phyloP scores from a whole-genome alignment of 2,329 filamentous ascomycete genomes.

The Coniochaeta sp. region DNA sequence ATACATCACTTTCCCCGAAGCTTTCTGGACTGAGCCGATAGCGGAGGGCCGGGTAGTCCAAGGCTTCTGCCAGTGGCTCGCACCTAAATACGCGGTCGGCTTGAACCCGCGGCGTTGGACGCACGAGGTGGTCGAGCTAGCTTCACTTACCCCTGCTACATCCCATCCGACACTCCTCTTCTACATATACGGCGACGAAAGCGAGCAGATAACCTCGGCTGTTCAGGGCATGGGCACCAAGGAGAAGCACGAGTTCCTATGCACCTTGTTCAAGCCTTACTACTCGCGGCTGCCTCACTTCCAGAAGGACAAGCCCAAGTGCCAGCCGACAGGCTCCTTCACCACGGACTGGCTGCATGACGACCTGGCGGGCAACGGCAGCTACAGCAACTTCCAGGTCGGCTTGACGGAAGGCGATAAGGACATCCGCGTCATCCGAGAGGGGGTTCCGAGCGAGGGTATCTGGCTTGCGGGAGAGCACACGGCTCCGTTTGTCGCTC shows the following conservation, averaged over 20 bases:
- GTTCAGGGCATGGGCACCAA: slow-evolving; percentile 33
- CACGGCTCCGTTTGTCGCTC: slow-evolving; percentile 79
- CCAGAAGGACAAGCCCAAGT: slow-evolving; percentile 41
- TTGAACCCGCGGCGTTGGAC: slow-evolving; percentile 62
- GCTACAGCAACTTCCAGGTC: slow-evolving; percentile 79
- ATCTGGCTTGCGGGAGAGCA: slow-evolving; percentile 89
- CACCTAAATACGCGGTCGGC: slow-evolving; percentile 57
- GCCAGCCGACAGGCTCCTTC: slow-evolving; percentile 55
- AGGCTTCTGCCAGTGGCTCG: slow-evolving; percentile 70
- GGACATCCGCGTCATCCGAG: slow-evolving; percentile 60
- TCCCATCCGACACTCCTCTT: slow-evolving; percentile 81
- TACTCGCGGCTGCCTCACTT: slow-evolving; percentile 70
- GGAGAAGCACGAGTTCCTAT: slow-evolving; percentile 44
- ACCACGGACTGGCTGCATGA: slow-evolving; percentile 76
- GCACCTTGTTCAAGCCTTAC: slow-evolving; percentile 69
- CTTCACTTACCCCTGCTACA: slow-evolving; percentile 48
- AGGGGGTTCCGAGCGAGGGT: slow-evolving; percentile 57
- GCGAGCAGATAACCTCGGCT: slow-evolving; percentile 41
- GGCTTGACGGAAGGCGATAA: slow-evolving; percentile 63
- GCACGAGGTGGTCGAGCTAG: slow-evolving; percentile 71
- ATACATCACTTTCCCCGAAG: slow-evolving; percentile 62
- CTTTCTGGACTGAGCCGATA: slow-evolving; percentile 61
- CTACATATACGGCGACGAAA: slow-evolving; percentile 65
- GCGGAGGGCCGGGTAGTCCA: slow-evolving; percentile 36
- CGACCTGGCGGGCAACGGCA: slow-evolving; percentile 71